Evolutionary conservation across 805 yeast species (phyloP), one percentile per base, ranked within the genome.

Genomic region (Cyberlindnera americana): DNA sequence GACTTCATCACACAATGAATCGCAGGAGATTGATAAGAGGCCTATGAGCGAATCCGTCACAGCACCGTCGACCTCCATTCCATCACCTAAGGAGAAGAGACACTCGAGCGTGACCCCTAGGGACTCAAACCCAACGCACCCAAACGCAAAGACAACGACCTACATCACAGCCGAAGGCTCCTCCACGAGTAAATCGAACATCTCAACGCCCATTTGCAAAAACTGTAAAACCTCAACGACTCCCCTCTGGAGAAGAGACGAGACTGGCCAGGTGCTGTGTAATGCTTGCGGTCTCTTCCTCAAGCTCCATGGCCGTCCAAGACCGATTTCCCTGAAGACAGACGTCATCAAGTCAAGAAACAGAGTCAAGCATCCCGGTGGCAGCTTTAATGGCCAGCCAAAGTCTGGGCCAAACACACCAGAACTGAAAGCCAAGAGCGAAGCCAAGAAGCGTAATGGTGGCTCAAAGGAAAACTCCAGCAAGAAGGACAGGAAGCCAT

Each of bases 161-260:
- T 67, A 67, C 11, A 72, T 78, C 25, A 68, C 75, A 23, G 65
- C 68, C 19, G 78, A 77, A 51, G 84, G 84, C 21, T 69, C 81
- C 27, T 74, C 83, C 18, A 77, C 84, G n/a, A 69, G 82, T 14
- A 79, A 78, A 49, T 70, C 80, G 14, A 79, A 75, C 53, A 75
- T 78, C 45, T 61, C 81, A 12, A 67, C 77, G 24, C 87, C 95
- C 5, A 73, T 82, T 17, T 90, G 98, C 61, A 86, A 83, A 52
- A 90, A 90, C 62, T 90, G 98, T 66, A 76, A 82, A 54, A 90
- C 98, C 2, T 84, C 88, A 43, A 90, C 93, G 2, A 90, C 98
- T 2, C 97, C 98, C 1, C 67, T 90, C 21, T 90, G 97, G 97
- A 75, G 97, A 62, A 72, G 97, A 48, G 96, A 90, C 63, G 96